A percentile compares a stretch with the other conserved stretches of the same genome.
phyloP scores from a whole-genome alignment of 495 filamentous ascomycete genomes.

The Lasiosphaeria hispida region DNA sequence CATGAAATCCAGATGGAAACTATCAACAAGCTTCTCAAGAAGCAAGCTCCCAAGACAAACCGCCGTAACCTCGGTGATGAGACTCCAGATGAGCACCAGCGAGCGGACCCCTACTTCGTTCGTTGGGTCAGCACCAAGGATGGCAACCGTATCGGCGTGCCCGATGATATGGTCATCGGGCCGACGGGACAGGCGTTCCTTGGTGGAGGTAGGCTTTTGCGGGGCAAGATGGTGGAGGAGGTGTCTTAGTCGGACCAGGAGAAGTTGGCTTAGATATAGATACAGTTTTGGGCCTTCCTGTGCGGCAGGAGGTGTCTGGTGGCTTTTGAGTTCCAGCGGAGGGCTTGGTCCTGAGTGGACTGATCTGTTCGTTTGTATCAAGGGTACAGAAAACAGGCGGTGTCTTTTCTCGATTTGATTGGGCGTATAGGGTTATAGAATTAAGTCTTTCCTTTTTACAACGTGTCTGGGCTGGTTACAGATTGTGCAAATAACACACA shows the following conservation, averaged over 20 bases:
- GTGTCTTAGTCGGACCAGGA: slow-evolving; percentile 22
- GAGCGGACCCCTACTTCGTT: slow-evolving; percentile 65
- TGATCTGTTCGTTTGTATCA: no score
- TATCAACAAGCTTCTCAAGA: slow-evolving; percentile 94
- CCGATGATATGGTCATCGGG: slow-evolving; percentile 74
- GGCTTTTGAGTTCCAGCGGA: no score
- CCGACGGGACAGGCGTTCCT: slow-evolving; percentile 64
- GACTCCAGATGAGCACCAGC: slow-evolving; percentile 52
- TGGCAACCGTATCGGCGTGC: slow-evolving; percentile 69
- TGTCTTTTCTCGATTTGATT: no score
- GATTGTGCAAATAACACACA: no score
- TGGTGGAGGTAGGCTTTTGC: slow-evolving; percentile 21
- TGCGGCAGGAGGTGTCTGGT: no score
- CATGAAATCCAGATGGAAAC: slow-evolving; percentile 74
- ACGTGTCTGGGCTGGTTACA: no score
- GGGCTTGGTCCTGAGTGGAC: no score
- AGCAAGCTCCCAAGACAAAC: slow-evolving; percentile 85
- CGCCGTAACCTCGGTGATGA: slow-evolving; percentile 55
- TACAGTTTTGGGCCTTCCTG: no score
- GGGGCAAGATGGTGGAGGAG: slow-evolving; percentile 45
- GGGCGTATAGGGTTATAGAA: no score
- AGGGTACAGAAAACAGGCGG: no score
- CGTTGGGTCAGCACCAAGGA: slow-evolving; percentile 74
- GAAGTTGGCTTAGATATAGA: no score
- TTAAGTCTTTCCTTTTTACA: no score